These are phyloP conservation scores for Talaromyces islandicus DNA, from an alignment of 2,329 filamentous ascomycete genomes.

Conservation along the genomic window DNA sequence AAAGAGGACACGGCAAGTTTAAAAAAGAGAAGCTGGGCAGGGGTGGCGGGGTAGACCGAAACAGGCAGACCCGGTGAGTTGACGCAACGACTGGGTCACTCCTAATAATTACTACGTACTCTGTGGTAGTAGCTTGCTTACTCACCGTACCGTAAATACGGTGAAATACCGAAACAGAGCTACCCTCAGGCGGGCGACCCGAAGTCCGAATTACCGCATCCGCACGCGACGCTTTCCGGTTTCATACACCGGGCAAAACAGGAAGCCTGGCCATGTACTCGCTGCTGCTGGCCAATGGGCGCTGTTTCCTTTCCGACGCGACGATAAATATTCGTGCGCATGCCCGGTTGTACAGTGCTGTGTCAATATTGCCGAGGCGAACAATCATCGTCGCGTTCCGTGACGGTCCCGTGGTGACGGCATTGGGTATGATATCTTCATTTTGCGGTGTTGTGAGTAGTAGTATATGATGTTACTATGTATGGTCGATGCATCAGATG, in stretches of 20 bases:
- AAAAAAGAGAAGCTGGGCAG: constrained; percentile 1
- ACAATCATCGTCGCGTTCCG: neutral
- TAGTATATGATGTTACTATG: neutral
- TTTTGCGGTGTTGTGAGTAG: neutral
- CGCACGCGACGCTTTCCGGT: constrained; percentile 28
- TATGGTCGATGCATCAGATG: neutral
- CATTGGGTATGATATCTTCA: neutral
- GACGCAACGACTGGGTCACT: constrained; percentile 25
- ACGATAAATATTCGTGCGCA: neutral
- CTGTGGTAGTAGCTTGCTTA: no score
- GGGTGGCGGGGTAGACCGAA: constrained; percentile 20
- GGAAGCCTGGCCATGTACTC: constrained; percentile 30
- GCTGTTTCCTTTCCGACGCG: neutral
- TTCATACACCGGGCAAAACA: constrained; percentile 40
- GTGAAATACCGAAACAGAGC: neutral
- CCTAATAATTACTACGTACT: no score
- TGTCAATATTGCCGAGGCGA: neutral
- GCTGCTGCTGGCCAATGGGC: constrained; percentile 26
- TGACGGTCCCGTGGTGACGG: neutral
- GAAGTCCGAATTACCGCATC: neutral
- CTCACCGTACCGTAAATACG: constrained; percentile 4
- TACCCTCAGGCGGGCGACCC: neutral
- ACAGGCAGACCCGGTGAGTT: constrained; percentile 28
- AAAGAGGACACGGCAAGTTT: neutral
- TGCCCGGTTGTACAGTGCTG: neutral